Evolutionary conservation across 345 rosid species (phyloP), one percentile per base, ranked within the genome.

Genomic region (Theobroma cacao): DNA sequence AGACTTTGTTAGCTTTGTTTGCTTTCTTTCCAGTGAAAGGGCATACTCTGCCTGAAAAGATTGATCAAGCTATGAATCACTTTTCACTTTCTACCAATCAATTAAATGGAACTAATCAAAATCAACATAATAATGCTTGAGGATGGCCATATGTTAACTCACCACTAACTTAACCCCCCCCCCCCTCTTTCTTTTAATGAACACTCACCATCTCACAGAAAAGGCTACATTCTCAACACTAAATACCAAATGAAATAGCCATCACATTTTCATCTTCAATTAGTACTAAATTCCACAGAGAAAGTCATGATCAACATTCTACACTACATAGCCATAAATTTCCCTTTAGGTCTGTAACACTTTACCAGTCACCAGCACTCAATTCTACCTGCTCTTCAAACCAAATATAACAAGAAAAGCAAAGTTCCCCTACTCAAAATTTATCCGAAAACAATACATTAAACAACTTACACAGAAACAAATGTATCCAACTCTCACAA

Each of bases 21-120:
- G 99, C 85, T 73, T 88, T 96, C 92, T 94, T 94, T 65, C 99
- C 98, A 0, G 99, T 96, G 66, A 96, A 90, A 18, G 97, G 98
- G 22, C 99, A 96, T 5, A 94, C 82, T 76, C 99, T 89, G 11
- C 98, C 99, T 96, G 88, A 40, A 74, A 87, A 34, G 50, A 76
- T 45, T 22, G 69, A 34, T 59, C 68, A 75, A 69, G 34, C 13
- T 41, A 43, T 31, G 15, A 61, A 40, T 41, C 10, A 68, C 3
- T 24, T 18, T 24, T n/a, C 36, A 78, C 52, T 72, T 11, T 15
- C 36, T 11, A 30, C 41, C 14, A 20, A 26, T 15, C 58, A 47
- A 22, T 70, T 2, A 18, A 17, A 63, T 17, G 13, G 20, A 31
- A 40, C 53, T n/a, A 13, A 75, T 30, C 20, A 50, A 60, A 9